Evolutionary conservation across 129 eudicot species (phyloP).

Genomic region (Flaveria robusta): DNA sequence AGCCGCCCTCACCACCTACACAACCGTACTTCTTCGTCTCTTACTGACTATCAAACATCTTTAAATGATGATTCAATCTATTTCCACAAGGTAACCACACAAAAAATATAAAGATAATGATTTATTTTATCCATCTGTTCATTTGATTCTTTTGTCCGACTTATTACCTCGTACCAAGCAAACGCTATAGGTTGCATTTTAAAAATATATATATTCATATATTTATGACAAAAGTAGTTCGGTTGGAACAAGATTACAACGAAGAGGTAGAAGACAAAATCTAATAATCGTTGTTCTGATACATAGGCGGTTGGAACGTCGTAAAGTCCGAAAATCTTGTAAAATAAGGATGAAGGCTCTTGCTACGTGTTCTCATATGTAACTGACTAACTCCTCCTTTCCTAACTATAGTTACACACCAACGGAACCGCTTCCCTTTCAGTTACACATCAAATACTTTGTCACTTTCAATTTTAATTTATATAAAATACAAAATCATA

Average conservation of each 20-base stretch:
- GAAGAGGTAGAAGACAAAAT: constrained; percentile 32
- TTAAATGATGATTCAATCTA: too few relatives aligned
- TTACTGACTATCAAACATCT: too few relatives aligned
- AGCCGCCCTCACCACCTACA: too few relatives aligned
- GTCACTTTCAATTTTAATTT: not conserved
- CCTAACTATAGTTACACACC: constrained; percentile 16
- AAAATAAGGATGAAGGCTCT: not conserved
- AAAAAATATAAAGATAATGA: too few relatives aligned
- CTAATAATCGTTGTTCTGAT: not conserved
- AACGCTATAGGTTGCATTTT: too few relatives aligned
- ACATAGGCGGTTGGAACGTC: constrained; percentile 29
- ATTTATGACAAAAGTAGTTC: constrained; percentile 1
- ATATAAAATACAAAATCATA: not conserved
- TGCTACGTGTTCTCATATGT: constrained; percentile 14
- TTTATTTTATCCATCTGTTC: too few relatives aligned
- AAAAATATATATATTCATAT: too few relatives aligned
- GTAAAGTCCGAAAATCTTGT: constrained; percentile 32
- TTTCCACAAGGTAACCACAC: too few relatives aligned
- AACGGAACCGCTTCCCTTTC: not conserved
- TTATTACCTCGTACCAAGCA: too few relatives aligned
- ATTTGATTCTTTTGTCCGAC: too few relatives aligned
- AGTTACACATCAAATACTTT: constrained; percentile 1
- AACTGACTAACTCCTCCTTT: not conserved
- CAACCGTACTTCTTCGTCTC: too few relatives aligned
- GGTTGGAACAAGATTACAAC: constrained; percentile 24